Base-by-base conservation (phyloP, 1,139 yeast species). In the Suhomyces maxii region DNA sequence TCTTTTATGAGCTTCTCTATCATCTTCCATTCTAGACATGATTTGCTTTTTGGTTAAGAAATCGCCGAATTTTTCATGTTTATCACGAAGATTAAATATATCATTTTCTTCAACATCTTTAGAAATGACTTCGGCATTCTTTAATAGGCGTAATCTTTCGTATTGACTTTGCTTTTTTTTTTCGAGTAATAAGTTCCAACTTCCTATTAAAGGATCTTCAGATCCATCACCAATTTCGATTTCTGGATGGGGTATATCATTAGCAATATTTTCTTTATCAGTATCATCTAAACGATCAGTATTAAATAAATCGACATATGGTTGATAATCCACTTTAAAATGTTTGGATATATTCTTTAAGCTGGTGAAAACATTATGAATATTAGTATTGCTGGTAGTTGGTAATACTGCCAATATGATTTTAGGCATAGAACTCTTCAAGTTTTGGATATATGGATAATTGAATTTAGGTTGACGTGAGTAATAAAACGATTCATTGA, bases 1-100 rank as follows among this genome's bases (percentile, higher is more conserved):
- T 49, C 87, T 76, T 60, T 89, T 89, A 55, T 86, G 89, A 8
- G 93, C 72, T 61, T 89, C 97, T 53, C 96, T 69, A 61, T 89
- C 96, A 51, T 86, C 93, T 60, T 89, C 96, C 82, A 89, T 87
- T 49, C 96, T 71, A 35, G 79, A 71, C n/a, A 86, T 61, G 11
- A 86, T 82, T 54, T 85, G 86, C 40, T 78, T 75, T 46, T 74
- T 75, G 2, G 82, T 63, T 11, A 77, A 59, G 40, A 64, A 54
- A 34, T 62, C 56, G 37, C 62, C 52, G 30, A 61, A 53, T 12
- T 50, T 52, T 34, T 57, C 64, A 13, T 58, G 61, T 41, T 63
- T 63, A 2, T 60, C 64, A 39, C 67, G 54, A n/a, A 64, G 44
- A 42, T 59, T 57, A 53, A 74, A 74, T 58, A 73, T 54, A 18